Evolutionary conservation across 2,329 filamentous ascomycete genomes (phyloP), one percentile per base, ranked within the genome.

Genomic region (Trichoderma breve): DNA sequence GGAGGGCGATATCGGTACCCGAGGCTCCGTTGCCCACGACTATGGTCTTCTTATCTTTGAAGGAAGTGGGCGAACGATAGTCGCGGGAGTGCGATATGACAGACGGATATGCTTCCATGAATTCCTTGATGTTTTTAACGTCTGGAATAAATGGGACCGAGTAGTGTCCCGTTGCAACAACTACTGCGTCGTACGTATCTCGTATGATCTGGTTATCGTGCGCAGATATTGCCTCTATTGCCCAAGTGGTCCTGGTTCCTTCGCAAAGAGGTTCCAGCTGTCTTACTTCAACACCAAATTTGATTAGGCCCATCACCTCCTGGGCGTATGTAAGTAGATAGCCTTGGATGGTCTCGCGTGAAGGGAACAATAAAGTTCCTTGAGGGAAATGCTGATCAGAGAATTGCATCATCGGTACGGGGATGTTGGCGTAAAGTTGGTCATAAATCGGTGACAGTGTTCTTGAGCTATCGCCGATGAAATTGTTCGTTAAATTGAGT

Each of bases 11-110:
- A 77, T 98, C 95, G n/a, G 94, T 82, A 0, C 94, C 95, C 0
- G 93, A 97, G 0, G 94, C 92, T 0, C 92, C 92, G 76, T 93
- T 96, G 11, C 95, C 95, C 0, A 98, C 90, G 0, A 98, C 87
- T 6, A 98, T 81, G 12, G 96, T 92, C 80, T 93, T 96, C 79
- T 92, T 92, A 70, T 84, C 85, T 1, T 79, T 78, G 76, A 91
- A 97, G 0, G 83, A 77, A 24, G 88, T 86, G 0, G 93, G 87
- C 0, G 82, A 86, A 55, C 94, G 90, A 78, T 94, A 98, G 71
- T 90, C 89, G 79, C 95, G 97, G 1, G 94, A 94, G 81, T 96
- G 93, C 1, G 86, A 86, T 53, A 95, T 88, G 3, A 86, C 78
- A 0, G 84, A 86, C 0, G 91, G 91, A 73, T 92, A 87, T 1